These are phyloP conservation scores for Paulownia fortunei DNA, from an alignment of 257 asterid species.

Conservation along the genomic window DNA sequence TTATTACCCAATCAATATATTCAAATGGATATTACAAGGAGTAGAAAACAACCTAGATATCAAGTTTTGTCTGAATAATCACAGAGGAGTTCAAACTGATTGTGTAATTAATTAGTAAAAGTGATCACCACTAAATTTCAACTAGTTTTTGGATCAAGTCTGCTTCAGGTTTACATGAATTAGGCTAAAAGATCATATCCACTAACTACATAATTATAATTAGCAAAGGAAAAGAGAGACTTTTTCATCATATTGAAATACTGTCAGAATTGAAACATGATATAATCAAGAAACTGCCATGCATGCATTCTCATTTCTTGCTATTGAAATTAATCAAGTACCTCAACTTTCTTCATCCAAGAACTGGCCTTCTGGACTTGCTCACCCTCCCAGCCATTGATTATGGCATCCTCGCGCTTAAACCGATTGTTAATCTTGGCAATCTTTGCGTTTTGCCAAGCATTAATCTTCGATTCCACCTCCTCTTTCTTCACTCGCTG, in stretches of 20 bases:
- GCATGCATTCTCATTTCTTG: background rate
- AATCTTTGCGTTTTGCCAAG: slow-evolving; percentile 87
- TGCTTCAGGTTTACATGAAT: background rate
- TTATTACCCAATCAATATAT: no score
- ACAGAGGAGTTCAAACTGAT: background rate
- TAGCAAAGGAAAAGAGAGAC: no score
- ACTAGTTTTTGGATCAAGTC: background rate
- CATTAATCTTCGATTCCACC: slow-evolving; percentile 81
- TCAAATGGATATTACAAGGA: no score
- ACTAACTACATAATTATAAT: background rate
- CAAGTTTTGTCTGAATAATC: background rate
- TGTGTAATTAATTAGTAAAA: background rate
- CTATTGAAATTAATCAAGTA: slow-evolving; percentile 25
- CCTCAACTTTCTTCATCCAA: slow-evolving; percentile 98
- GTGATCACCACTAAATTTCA: background rate
- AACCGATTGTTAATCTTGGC: slow-evolving; percentile 86
- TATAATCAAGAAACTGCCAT: background rate
- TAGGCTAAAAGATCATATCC: background rate
- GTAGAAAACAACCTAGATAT: no score
- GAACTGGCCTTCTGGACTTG: slow-evolving; percentile 84
- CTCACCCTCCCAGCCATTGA: slow-evolving; percentile 85
- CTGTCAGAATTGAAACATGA: no score
- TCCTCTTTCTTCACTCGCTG: slow-evolving; percentile 87
- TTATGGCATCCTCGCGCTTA: slow-evolving; percentile 84
- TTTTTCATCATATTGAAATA: no score